phyloP scores from a whole-genome alignment of 306 rosid species.

The Quercus parvula region DNA sequence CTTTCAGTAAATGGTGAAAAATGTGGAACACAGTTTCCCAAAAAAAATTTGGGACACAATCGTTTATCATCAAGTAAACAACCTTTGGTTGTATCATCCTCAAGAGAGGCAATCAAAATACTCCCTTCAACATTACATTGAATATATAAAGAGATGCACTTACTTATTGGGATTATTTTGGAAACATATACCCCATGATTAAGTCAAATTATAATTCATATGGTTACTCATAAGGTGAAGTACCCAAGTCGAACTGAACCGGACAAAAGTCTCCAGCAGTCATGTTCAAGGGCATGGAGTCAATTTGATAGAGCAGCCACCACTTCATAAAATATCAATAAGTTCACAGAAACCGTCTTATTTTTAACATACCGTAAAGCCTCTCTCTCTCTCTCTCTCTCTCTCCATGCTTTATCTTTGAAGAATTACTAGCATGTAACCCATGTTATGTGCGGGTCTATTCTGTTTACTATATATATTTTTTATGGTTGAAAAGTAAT shows the following conservation, averaged over 20 bases:
- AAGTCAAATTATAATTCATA: neutral
- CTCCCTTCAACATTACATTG: neutral
- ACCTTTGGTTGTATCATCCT: neutral
- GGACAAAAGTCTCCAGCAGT: neutral
- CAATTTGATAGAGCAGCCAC: neutral
- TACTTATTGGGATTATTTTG: too few relatives aligned
- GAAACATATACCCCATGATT: neutral
- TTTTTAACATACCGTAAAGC: neutral
- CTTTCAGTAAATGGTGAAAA: neutral
- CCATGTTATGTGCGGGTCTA: too few relatives aligned
- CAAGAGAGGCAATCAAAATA: neutral
- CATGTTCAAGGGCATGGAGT: neutral
- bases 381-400: neutral
- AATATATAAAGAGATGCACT: neutral
- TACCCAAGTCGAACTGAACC: neutral
- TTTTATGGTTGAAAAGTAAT: too few relatives aligned
- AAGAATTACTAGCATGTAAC: too few relatives aligned
- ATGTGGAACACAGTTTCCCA: neutral
- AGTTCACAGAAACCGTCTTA: neutral
- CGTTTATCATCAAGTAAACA: neutral
- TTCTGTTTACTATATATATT: too few relatives aligned
- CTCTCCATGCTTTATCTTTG: too few relatives aligned
- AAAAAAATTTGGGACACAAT: neutral
- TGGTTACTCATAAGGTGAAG: neutral
- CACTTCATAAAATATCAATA: neutral